Evolutionary conservation across 768 basidiomycete genomes (phyloP), one percentile per base, ranked within the genome.

Genomic region (Boletales sp.): DNA sequence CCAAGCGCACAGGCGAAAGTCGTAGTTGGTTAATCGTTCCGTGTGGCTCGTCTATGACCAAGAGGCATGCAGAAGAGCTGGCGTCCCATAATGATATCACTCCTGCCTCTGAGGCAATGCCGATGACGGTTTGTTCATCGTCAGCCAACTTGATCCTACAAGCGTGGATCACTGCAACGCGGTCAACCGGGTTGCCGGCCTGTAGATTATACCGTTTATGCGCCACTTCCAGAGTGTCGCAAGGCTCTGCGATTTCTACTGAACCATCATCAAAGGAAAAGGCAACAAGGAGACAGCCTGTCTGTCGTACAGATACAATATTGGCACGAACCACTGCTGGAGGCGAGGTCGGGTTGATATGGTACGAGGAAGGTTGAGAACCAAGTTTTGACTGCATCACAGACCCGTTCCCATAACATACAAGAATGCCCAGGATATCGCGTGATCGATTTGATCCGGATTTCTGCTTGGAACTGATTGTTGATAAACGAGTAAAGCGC

Each of bases 31-130:
- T 79, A 60, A 92, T 70, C 11, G 69, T 64, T 2, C 84, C 87
- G 50, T 77, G 77, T 0, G 75, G 69, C 11, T 83, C 80, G 44
- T 85, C 82, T 32, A 90, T 63, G 43, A 82, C 72, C 46, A 75
- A 70, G 36, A 90, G 76, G 51, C 83, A 82, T 54, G 83, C 83
- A 11, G 78, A 75, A 7, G 82, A 82, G n/a, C 69, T 57, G 8
- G 74, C 80, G 59, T 91, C 87, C 90, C 89, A 92, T 12, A 92
- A 58, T 0, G 90, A 87, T 18, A 91, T 73, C 10, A 79, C 71
- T 10, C 90, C 89, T 1, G 78, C 74, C 44, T 82, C 77, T 3
- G 87, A 85, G 15, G 81, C 80, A 12, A 79, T 77, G 36, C 74
- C 82, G 14, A 90, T 63, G 52, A 91, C 73, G 14, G 82, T 63